Evolutionary conservation across 176 grass and related monocot species (phyloP).

Genomic region (Phragmites australis): DNA sequence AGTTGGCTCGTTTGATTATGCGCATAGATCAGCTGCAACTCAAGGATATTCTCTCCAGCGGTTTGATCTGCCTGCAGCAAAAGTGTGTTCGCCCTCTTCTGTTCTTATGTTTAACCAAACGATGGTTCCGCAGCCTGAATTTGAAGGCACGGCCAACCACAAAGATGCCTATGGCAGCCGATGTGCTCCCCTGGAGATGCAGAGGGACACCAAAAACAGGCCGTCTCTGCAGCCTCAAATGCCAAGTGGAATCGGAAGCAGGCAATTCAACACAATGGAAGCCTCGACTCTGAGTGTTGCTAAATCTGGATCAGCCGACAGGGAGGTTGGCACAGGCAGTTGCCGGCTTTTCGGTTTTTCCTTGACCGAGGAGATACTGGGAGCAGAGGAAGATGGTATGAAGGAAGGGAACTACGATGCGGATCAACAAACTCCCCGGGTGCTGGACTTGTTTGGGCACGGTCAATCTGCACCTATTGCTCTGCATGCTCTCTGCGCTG

Average conservation of each 20-base stretch:
- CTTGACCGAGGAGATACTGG: constrained; percentile 57
- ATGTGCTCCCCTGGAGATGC: constrained; percentile 10
- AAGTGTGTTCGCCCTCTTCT: constrained; percentile 67
- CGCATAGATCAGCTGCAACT: constrained; percentile 28
- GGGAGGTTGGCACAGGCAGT: constrained; percentile 9
- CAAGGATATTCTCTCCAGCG: constrained; percentile 35
- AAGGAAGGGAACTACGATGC: constrained; percentile 27
- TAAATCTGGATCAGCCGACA: constrained; percentile 16
- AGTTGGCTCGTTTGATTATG: constrained; percentile 29
- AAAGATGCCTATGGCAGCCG: constrained; percentile 22
- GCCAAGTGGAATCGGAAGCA: constrained; percentile 27
- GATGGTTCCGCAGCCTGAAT: constrained; percentile 7
- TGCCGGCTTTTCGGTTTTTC: constrained; percentile 89
- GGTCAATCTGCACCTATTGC: constrained; percentile 23
- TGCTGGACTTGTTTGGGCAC: constrained; percentile 49
- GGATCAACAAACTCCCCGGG: neutral
- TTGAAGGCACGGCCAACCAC: neutral
- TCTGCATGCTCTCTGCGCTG: constrained; percentile 51
- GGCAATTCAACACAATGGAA: constrained; percentile 19
- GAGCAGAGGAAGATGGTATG: constrained; percentile 32
- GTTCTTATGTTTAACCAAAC: constrained; percentile 74
- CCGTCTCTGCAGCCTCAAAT: constrained; percentile 1
- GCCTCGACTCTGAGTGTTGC: neutral
- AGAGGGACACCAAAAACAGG: constrained; percentile 25
- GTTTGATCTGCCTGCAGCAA: constrained; percentile 35